Conservation (phyloP, 2,329 filamentous ascomycete genomes). For the Fusarium concolor region DNA sequence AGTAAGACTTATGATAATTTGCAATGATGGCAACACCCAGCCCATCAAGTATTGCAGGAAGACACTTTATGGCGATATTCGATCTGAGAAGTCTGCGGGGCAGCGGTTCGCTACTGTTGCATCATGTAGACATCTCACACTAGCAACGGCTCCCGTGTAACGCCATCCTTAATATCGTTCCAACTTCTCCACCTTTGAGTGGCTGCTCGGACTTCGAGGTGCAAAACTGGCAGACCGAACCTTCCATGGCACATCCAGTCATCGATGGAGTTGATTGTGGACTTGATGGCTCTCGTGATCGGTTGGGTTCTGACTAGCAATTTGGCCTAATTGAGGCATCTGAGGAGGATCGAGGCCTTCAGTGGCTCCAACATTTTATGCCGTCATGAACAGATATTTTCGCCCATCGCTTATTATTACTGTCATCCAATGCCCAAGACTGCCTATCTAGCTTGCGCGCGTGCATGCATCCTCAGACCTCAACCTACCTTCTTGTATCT, state of each 20-base stretch:
- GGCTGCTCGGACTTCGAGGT: background rate
- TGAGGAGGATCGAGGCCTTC: background rate
- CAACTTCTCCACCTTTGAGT: constrained; percentile 21
- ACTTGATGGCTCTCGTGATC: background rate
- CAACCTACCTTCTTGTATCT: constrained; percentile 2
- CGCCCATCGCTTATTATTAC: background rate
- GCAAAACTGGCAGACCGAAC: background rate
- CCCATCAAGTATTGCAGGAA: constrained; percentile 16
- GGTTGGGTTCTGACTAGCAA: background rate
- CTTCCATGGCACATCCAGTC: background rate
- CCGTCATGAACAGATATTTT: background rate
- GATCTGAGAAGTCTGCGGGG: constrained; percentile 30
- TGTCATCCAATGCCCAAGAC: constrained; percentile 8
- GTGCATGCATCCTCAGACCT: constrained; percentile 18
- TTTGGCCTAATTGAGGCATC: background rate
- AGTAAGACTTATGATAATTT: constrained; percentile 21
- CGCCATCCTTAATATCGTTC: constrained; percentile 25
- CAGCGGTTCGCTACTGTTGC: constrained; percentile 31
- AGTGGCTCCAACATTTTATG: background rate
- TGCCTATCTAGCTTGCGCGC: constrained; percentile 8
- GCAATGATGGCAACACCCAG: constrained; percentile 27
- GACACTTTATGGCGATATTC: constrained; percentile 21
- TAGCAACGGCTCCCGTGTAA: constrained; percentile 38
- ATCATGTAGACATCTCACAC: constrained; percentile 31
- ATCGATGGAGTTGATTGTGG: background rate